Base-by-base conservation (phyloP, 345 rosid species). In the Cardamine chenopodiifolia region DNA sequence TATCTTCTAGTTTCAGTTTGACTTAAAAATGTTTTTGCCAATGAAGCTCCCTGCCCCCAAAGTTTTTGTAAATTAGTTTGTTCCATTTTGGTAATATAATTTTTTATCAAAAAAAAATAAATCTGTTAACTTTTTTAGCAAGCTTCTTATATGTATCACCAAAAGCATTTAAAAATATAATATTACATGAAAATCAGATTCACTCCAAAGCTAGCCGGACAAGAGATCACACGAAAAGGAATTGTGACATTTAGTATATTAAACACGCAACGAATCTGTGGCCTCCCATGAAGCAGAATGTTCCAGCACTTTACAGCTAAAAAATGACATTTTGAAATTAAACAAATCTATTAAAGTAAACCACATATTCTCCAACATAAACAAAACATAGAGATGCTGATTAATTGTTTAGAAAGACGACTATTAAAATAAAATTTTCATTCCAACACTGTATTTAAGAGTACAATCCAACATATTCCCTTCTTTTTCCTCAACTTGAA, bases 181-280 rank as follows among this genome's bases (percentile, higher is more conserved):
- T 72, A 53, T 53, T 72, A 72, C 70, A 42, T 54, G 13, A 55
- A 66, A 56, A 35, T 35, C 78, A 58, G 48, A 57, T 58, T 35
- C 40, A 74, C 45, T 26, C 61, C 73, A 35, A 60, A 53, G 35
- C 68, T 26, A 49, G 29, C 39, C 23, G 20, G 45, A 62, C 57
- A 73, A 45, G 60, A 57, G 15, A 54, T 53, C 49, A 55, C 65
- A 73, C 37, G 4, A 44, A 73, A 55, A 44, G 49, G 31, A 20
- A 25, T 31, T 28, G 28, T 32, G 34, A 28, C 31, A n/a, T 4
- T n/a, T n/a, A n/a, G n/a, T 23, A 15, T 50, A 50, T 75, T 19
- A 68, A 59, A 39, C 48, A 60, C 63, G 69, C 26, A 91, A 74
- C 62, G 94, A 85, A 62, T 85, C n/a, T 78, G 83, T 3, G 92